Percentiles rank a stretch among this genome's conserved stretches.
phyloP scores from a whole-genome alignment of 768 basidiomycete genomes.

The button mushroom (Agaricus bisporus) region DNA sequence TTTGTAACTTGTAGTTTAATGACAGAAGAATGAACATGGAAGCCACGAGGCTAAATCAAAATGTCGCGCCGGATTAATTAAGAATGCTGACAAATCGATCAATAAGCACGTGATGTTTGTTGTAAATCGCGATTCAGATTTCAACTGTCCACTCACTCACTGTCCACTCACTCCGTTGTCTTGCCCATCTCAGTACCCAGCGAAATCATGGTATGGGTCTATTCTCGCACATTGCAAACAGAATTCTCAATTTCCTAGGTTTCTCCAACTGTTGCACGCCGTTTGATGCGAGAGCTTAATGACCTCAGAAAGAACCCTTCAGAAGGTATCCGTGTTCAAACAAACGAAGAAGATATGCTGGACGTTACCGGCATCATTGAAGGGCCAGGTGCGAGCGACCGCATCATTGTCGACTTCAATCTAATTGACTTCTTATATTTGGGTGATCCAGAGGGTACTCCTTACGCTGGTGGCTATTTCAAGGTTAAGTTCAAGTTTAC shows the following conservation, averaged over 20 bases:
- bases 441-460: slow-evolving; percentile 43
- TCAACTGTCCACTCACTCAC: background rate
- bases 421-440: background rate
- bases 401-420: slow-evolving; percentile 6
- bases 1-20: background rate
- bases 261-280: slow-evolving; percentile 62
- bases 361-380: slow-evolving; percentile 85
- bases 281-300: slow-evolving; percentile 79
- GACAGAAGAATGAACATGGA: background rate
- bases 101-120: slow-evolving; percentile 3
- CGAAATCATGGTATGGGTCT: slow-evolving; percentile 1
- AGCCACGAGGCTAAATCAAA: background rate
- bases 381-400: slow-evolving; percentile 67
- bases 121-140: slow-evolving; percentile 9
- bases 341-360: slow-evolving; percentile 83
- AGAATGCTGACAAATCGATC: slow-evolving; percentile 7
- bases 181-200: background rate
- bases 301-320: slow-evolving; percentile 79
- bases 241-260: background rate
- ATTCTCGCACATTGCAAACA: background rate
- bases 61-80: background rate
- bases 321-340: slow-evolving; percentile 87
- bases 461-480: slow-evolving; percentile 64
- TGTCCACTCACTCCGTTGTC: too few species aligned
- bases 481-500: slow-evolving; percentile 83